Base-by-base conservation (phyloP, 805 yeast genomes). In the Allodekkera sacchari region DNA sequence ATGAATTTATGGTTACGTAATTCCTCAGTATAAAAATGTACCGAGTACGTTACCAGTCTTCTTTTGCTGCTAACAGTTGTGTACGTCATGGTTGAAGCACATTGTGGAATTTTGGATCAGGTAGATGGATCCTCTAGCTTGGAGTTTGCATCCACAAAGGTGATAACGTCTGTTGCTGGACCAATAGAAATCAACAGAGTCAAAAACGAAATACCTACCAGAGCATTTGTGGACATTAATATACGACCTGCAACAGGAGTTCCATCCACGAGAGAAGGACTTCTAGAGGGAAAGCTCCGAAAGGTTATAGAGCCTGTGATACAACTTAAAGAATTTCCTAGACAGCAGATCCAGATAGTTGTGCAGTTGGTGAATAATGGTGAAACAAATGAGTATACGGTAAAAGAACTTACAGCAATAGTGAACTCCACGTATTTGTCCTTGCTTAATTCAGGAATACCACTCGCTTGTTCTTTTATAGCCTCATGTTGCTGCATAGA, bases 91-190 rank as follows among this genome's bases (percentile, higher is more conserved):
- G n/a, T 24, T 17, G n/a, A 15, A 20, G 41, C 44, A 7, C 27
- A 43, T 21, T 38, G 27, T 6, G 53, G 47, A 17, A 21, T 45
- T 4, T 55, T 84, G 29, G 57, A 61, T 33, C 69, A 74, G 39
- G 89, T 79, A 2, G 95, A 85, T 52, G 96, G 96, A 1, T 83
- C 94, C 1, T 77, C 89, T 1, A 68, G 68, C 16, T 62, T 77
- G 35, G 50, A 57, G 11, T 51, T 59, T n/a, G 73, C 69, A 2
- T 53, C 53, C 12, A 72, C 81, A 1, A 70, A 70, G 35, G 76
- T 82, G 3, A 57, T 88, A 3, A 74, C 79, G 26, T 76, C 95
- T 0, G 88, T 89, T 1, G 71, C 88, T 1, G 98, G 98, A 0
- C 98, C 98, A 0, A 69, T 89, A 19, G 96, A 89, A 47, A 43